phyloP scores from a whole-genome alignment of 306 rosid species.

The Mimosa pudica region DNA sequence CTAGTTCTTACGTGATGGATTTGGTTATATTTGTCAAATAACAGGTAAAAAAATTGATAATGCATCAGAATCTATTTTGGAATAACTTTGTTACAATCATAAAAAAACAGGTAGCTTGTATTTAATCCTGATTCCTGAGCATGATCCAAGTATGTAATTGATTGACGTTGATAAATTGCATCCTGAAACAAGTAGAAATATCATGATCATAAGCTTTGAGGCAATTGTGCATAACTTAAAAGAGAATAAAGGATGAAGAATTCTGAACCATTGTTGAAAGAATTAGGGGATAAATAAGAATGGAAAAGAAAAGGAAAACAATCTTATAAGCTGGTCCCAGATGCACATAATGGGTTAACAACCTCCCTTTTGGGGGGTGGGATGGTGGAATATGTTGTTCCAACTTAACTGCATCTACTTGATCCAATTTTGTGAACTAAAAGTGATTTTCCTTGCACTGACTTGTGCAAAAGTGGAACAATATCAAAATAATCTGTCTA shows the following conservation, averaged over 20 bases:
- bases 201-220: background rate
- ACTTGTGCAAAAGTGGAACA: no score
- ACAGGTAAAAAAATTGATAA: background rate
- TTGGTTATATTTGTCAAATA: background rate
- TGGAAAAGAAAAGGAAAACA: background rate
- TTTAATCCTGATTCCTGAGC: background rate
- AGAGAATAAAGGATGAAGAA: background rate
- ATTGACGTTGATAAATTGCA: background rate
- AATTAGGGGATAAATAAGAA: background rate
- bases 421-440: background rate
- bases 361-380: background rate
- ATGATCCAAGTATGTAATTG: constrained; percentile 15
- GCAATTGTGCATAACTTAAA: background rate
- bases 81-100: constrained; percentile 11
- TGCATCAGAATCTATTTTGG: constrained; percentile 10
- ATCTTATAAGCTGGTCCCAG: background rate
- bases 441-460: no score
- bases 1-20: background rate
- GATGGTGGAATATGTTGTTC: background rate
- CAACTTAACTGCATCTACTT: background rate
- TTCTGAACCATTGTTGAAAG: background rate
- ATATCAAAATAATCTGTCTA: no score
- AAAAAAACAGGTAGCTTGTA: constrained; percentile 1
- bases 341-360: background rate
- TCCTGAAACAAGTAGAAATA: background rate